phyloP scores from a whole-genome alignment of 2,329 filamentous ascomycete genomes.

The Epichloe uncinata region DNA sequence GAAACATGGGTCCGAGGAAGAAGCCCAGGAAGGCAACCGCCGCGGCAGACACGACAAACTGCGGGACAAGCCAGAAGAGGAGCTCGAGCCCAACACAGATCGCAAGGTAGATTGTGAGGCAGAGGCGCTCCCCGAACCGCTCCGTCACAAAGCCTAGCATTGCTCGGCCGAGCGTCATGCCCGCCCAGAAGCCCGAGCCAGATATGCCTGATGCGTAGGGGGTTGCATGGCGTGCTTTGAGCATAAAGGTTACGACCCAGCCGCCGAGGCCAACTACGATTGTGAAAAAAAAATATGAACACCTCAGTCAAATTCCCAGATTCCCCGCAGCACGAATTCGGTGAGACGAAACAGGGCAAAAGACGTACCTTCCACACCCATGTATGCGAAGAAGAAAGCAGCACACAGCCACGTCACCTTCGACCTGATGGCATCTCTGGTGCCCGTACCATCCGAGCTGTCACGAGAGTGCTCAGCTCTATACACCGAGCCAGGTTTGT shows the following conservation, averaged over 20 bases:
- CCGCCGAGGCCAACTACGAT: constrained; percentile 49
- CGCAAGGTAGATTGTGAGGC: constrained; percentile 46
- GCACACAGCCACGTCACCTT: constrained; percentile 53
- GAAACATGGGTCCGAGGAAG: constrained; percentile 63
- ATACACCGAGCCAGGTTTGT: constrained; percentile 40
- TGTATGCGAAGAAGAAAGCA: constrained; percentile 58
- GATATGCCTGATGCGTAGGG: constrained; percentile 60
- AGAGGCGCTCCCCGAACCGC: constrained; percentile 52
- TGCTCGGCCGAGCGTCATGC: constrained; percentile 56
- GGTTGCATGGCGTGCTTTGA: constrained; percentile 50
- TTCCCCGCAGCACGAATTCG: too few relatives aligned
- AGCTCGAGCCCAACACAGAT: constrained; percentile 49
- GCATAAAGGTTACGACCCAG: constrained; percentile 74
- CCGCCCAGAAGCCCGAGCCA: constrained; percentile 68
- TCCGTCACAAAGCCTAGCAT: constrained; percentile 58
- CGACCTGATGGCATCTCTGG: constrained; percentile 25
- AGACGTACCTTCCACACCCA: constrained; percentile 48
- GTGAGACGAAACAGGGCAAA: too few relatives aligned
- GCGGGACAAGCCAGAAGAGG: constrained; percentile 41
- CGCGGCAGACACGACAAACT: constrained; percentile 45
- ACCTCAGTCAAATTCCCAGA: too few relatives aligned
- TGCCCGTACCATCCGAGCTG: constrained; percentile 18
- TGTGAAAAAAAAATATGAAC: too few relatives aligned
- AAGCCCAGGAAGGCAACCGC: constrained; percentile 58
- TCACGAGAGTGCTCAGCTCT: constrained; percentile 24